These are phyloP conservation scores for Cordyceps cicadae DNA, from an alignment of 2,329 filamentous ascomycete species.

Conservation along the genomic window DNA sequence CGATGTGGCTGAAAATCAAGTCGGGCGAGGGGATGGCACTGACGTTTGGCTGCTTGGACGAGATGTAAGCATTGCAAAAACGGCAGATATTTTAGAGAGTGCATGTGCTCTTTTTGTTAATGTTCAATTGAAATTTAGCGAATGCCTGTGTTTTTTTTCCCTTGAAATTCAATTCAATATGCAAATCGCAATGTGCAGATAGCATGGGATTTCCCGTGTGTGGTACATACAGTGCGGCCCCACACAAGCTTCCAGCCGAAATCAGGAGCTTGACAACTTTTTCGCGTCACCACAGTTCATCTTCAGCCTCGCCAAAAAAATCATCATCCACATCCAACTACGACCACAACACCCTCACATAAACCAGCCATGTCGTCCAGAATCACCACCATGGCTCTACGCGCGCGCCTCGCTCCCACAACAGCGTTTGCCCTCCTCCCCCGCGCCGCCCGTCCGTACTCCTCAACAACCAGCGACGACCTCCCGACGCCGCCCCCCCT, in stretches of 20 bases:
- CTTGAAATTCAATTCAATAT: too few species aligned
- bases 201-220: too few species aligned
- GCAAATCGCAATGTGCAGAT: too few species aligned
- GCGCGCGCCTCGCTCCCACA: neutral
- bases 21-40: too few species aligned
- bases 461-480: neutral
- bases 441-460: neutral
- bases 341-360: neutral
- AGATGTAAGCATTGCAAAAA: too few species aligned
- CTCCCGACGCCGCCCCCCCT: conserved; percentile 32
- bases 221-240: neutral
- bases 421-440: neutral
- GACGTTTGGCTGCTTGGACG: too few species aligned
- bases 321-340: neutral
- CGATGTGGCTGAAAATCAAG: too few species aligned
- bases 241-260: conserved; percentile 1
- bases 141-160: too few species aligned
- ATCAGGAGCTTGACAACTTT: conserved; percentile 1
- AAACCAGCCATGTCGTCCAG: neutral
- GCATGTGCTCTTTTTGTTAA: too few species aligned
- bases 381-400: neutral
- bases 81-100: too few species aligned
- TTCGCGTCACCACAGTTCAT: neutral
- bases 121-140: too few species aligned
- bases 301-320: neutral